phyloP scores from a whole-genome alignment of 2,329 filamentous ascomycete genomes.

The Furcasterigmium sp. region DNA sequence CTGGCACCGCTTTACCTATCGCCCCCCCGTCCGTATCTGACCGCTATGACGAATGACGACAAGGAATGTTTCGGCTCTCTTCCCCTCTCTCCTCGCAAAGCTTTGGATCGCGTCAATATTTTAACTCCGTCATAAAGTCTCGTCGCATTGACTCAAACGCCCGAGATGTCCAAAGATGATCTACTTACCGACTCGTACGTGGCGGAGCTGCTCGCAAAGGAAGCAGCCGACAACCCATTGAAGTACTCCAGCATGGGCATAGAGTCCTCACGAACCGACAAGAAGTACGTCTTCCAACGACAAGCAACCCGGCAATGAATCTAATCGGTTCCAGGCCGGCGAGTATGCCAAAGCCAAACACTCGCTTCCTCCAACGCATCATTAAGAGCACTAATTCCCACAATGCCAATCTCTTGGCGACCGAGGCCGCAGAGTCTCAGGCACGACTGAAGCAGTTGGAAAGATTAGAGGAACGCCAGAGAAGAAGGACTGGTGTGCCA shows the following conservation, averaged over 20 bases:
- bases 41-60: no score
- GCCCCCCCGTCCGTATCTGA: no score
- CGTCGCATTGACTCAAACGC: background rate
- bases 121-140: no score
- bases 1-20: no score
- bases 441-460: slow-evolving; percentile 63
- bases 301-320: background rate
- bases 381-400: slow-evolving; percentile 84
- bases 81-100: no score
- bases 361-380: slow-evolving; percentile 79
- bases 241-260: slow-evolving; percentile 73
- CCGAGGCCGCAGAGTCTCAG: slow-evolving; percentile 74
- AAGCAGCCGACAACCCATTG: slow-evolving; percentile 68
- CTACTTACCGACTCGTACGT: slow-evolving; percentile 71
- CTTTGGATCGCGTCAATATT: no score
- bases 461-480: slow-evolving; percentile 37
- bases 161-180: slow-evolving; percentile 38
- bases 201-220: slow-evolving; percentile 70
- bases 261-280: slow-evolving; percentile 51
- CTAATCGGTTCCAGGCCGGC: slow-evolving; percentile 44
- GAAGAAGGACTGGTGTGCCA: slow-evolving; percentile 38
- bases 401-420: slow-evolving; percentile 80
- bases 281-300: slow-evolving; percentile 34
- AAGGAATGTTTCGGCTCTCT: no score
- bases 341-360: slow-evolving; percentile 81